Evolutionary conservation across 805 yeast species (phyloP), one percentile per base, ranked within the genome.

Genomic region (Yamadazyma nakazawae): DNA sequence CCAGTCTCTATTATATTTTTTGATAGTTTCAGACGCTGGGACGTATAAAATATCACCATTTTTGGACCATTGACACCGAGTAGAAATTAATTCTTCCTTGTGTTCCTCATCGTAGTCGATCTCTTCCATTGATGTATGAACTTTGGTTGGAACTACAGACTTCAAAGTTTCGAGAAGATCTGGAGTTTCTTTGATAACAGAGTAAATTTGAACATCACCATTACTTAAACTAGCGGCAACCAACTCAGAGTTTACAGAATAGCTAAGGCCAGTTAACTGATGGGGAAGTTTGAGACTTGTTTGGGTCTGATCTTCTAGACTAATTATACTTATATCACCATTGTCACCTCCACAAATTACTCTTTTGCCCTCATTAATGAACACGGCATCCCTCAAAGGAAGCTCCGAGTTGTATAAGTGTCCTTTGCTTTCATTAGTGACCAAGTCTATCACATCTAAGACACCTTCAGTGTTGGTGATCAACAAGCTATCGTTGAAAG

Each of bases 1-100:
- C 72, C 72, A 75, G 47, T 72, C 60, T 18, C 79, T 62, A 46
- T 67, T 62, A 45, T 66, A 80, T 0, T 79, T 69, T 43, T 72
- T 72, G 40, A 84, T 71, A 2, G 72, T 65, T 39, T 71, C 67
- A 12, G 38, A 37, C 7, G 43, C 26, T 2, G 96, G 90, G 16
- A 88, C 57, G 2, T 90, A 88, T 40, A 89, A 69, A n/a, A 70
- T 62, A 44, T 78, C 78, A 14, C 96, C 96, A 44, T 76, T 72
- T 2, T 85, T 79, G 47, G 81, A 79, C 96, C 96, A 89, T 32
- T 76, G 78, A 2, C 81, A 74, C 36, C 75, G 76, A 0, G 87
- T 74, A 21, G 82, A 66, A 1, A 78, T 59, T 37, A 78, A 63
- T 56, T 68, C 75, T 2, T 70, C 76, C 3, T 63, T 60, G 40